Evolutionary conservation across 768 basidiomycete species (phyloP).

Genomic region (Trametes gibbosa): DNA sequence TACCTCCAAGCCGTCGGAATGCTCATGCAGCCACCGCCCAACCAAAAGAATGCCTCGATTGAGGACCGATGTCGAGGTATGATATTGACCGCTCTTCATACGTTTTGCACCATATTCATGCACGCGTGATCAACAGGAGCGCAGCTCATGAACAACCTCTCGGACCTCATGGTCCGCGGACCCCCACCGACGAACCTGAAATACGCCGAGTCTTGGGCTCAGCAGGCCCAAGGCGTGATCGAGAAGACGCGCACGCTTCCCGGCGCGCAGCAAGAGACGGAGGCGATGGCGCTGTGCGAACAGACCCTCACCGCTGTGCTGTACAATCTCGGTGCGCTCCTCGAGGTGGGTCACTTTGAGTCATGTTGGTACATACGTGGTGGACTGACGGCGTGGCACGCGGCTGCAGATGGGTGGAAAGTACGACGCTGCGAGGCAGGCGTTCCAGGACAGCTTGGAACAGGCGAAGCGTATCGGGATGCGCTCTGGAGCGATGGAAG

Average conservation of each 20-base stretch:
- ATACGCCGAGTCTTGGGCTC: constrained; percentile 62
- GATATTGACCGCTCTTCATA: background rate
- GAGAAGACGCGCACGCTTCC: constrained; percentile 26
- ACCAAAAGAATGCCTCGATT: constrained; percentile 26
- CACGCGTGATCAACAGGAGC: constrained; percentile 32
- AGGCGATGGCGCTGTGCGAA: constrained; percentile 40
- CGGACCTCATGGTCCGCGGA: constrained; percentile 39
- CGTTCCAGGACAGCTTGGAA: constrained; percentile 33
- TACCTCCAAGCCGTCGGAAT: constrained; percentile 66
- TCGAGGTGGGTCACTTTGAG: constrained; percentile 38
- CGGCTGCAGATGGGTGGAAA: constrained; percentile 35
- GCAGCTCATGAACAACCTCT: constrained; percentile 49
- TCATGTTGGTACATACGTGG: background rate
- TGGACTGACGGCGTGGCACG: background rate
- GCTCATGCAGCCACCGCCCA: constrained; percentile 43
- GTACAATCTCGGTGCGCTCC: constrained; percentile 60
- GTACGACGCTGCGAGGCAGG: constrained; percentile 25
- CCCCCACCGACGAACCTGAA: constrained; percentile 37
- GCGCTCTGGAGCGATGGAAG: constrained; percentile 36
- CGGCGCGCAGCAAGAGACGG: background rate
- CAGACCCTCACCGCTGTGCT: constrained; percentile 53
- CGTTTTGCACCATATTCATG: background rate
- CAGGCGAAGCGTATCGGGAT: constrained; percentile 33
- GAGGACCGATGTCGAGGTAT: constrained; percentile 63
- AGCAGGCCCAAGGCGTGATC: constrained; percentile 36